A percentile compares a stretch with the other conserved stretches of the same genome.
phyloP scores from a whole-genome alignment of 1,284 basidiomycete species.

The Singerocomus inundabilis region DNA sequence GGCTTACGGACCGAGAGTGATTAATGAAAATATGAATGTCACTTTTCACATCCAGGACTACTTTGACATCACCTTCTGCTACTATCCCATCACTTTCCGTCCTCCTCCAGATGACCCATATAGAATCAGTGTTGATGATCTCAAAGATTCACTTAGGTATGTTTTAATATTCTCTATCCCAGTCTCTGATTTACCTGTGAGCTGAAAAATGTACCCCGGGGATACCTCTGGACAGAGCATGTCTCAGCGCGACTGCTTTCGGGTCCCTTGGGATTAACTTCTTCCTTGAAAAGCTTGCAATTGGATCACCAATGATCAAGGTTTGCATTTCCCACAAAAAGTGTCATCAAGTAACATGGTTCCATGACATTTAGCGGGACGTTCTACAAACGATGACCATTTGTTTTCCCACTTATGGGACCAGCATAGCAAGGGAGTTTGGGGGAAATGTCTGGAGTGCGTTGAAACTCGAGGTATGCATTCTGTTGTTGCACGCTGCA shows the following conservation, averaged over 20 bases:
- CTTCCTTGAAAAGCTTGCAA: conserved; percentile 90
- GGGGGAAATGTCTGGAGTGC: conserved; percentile 83
- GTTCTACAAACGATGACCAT: conserved; percentile 71
- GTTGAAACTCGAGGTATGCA: conserved; percentile 78
- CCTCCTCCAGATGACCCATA: conserved; percentile 95
- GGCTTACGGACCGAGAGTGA: conserved; percentile 19
- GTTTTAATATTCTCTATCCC: conserved; percentile 3
- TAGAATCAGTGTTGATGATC: conserved; percentile 87
- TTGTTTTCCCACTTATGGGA: conserved; percentile 84
- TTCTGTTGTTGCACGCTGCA: not conserved
- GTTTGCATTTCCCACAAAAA: conserved; percentile 39
- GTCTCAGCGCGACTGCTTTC: conserved; percentile 79
- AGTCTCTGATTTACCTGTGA: conserved; percentile 24
- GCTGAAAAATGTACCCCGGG: not conserved
- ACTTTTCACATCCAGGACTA: conserved; percentile 57
- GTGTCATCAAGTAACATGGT: not conserved
- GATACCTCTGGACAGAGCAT: conserved; percentile 38
- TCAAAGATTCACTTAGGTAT: conserved; percentile 74
- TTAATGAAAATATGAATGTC: not conserved
- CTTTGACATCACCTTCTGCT: conserved; percentile 97
- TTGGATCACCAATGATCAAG: conserved; percentile 83
- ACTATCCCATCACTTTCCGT: conserved; percentile 97
- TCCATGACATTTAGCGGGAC: conserved; percentile 58
- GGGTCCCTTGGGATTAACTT: conserved; percentile 84
- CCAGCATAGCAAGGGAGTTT: conserved; percentile 55